phyloP scores from a whole-genome alignment of 2,329 filamentous ascomycete genomes.

The Colletotrichum liaoningense region DNA sequence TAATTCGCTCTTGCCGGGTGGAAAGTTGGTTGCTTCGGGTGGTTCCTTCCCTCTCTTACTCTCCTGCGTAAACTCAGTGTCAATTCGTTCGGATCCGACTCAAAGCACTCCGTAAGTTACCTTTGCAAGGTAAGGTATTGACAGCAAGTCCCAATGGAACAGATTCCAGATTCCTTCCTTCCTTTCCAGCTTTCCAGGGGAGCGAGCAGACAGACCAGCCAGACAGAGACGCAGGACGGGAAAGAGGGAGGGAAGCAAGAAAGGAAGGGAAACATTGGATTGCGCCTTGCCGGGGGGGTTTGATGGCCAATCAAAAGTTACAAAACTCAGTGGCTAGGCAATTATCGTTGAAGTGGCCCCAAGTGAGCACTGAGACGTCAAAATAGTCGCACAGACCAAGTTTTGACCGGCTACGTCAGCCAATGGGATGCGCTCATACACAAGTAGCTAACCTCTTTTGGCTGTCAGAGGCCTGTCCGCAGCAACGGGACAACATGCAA shows the following conservation, averaged over 20 bases:
- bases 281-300: constrained; percentile 2
- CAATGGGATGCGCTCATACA: constrained; percentile 2
- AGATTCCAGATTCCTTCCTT: neutral
- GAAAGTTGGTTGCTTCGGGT: neutral
- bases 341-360: constrained; percentile 20
- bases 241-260: constrained; percentile 10
- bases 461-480: neutral
- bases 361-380: constrained; percentile 31
- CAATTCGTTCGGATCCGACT: neutral
- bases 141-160: neutral
- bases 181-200: neutral
- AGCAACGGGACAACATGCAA: neutral
- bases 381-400: constrained; percentile 34
- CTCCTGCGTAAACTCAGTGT: neutral
- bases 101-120: too few species aligned
- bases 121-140: neutral
- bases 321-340: constrained; percentile 18
- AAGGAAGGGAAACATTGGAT: constrained; percentile 32
- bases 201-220: neutral
- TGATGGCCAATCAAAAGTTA: constrained; percentile 9
- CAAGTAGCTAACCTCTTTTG: neutral
- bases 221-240: neutral
- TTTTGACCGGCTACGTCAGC: neutral
- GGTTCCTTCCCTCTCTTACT: neutral
- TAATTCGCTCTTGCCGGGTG: constrained; percentile 7